phyloP scores from a whole-genome alignment of 2,329 filamentous ascomycete species.

The Eurotiales sp. region DNA sequence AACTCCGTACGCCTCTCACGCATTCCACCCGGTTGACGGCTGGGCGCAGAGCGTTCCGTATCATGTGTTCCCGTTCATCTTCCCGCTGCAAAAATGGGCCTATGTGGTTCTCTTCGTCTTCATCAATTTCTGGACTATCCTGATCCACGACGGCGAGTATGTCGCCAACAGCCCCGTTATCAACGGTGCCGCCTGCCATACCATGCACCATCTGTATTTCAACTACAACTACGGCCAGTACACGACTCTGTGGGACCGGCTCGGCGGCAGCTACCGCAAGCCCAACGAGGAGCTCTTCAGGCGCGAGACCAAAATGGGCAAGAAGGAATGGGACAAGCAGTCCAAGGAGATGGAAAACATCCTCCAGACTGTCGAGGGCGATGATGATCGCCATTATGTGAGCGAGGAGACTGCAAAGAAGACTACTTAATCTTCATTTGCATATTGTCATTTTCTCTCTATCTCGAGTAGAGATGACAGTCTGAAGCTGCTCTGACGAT shows the following conservation, averaged over 20 bases:
- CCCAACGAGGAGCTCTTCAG: slow-evolving; percentile 83
- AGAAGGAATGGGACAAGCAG: slow-evolving; percentile 76
- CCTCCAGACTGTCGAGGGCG: slow-evolving; percentile 67
- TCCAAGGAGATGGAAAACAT: slow-evolving; percentile 70
- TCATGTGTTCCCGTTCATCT: slow-evolving; percentile 87
- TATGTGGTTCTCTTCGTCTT: slow-evolving; percentile 84
- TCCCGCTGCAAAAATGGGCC: slow-evolving; percentile 86
- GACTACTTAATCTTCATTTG: slow-evolving; percentile 8
- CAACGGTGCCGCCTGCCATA: slow-evolving; percentile 93
- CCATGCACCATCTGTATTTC: slow-evolving; percentile 83
- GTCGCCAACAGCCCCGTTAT: slow-evolving; percentile 84
- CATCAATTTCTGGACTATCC: slow-evolving; percentile 94
- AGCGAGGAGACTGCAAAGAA: slow-evolving; percentile 34
- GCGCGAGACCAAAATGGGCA: slow-evolving; percentile 79
- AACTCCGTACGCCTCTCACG: slow-evolving; percentile 85
- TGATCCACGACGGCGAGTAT: slow-evolving; percentile 96
- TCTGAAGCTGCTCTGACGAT: too few species aligned
- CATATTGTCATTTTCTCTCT: neutral
- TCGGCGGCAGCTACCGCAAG: slow-evolving; percentile 81
- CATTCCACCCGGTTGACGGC: slow-evolving; percentile 92
- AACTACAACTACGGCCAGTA: slow-evolving; percentile 95
- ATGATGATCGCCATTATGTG: slow-evolving; percentile 45
- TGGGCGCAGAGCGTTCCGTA: slow-evolving; percentile 86
- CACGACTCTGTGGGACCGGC: slow-evolving; percentile 84
- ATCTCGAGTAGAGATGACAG: too few species aligned